Evolutionary conservation across 139 green algal species (phyloP).

Genomic region (Ettlia oleoabundans): DNA sequence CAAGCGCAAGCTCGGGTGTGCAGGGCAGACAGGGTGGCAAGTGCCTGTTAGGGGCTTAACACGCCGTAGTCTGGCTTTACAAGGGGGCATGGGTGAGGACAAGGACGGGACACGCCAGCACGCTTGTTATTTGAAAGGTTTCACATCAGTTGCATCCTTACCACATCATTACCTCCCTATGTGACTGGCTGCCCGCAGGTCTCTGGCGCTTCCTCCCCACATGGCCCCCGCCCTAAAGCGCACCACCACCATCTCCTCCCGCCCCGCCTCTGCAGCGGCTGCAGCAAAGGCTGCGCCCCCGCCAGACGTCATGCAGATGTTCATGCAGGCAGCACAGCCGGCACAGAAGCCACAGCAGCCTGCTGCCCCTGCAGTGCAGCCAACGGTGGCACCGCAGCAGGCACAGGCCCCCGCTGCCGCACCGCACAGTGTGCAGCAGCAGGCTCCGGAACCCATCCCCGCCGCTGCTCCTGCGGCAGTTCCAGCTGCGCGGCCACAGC

Average conservation of each 20-base stretch:
- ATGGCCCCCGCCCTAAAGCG: constrained; percentile 16
- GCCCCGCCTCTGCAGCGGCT: background rate
- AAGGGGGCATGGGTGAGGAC: too few species aligned
- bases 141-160: too few species aligned
- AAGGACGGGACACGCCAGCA: too few species aligned
- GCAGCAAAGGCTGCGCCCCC: constrained; percentile 8
- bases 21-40: too few species aligned
- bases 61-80: too few species aligned
- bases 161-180: too few species aligned
- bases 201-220: constrained; percentile 8
- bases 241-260: background rate
- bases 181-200: too few species aligned
- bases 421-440: background rate
- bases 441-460: background rate
- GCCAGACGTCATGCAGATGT: constrained; percentile 13
- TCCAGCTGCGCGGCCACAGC: background rate
- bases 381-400: background rate
- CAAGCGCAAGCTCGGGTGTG: constrained; percentile 16
- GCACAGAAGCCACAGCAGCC: constrained; percentile 25
- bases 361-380: too few species aligned
- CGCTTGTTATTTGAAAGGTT: too few species aligned
- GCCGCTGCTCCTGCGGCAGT: background rate
- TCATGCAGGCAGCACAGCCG: constrained; percentile 11
- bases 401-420: constrained; percentile 12
- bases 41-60: too few species aligned